Evolutionary conservation across 75 land plant species (phyloP), one percentile per base, ranked within the genome.

Genomic region (Selaginella moellendorffii): DNA sequence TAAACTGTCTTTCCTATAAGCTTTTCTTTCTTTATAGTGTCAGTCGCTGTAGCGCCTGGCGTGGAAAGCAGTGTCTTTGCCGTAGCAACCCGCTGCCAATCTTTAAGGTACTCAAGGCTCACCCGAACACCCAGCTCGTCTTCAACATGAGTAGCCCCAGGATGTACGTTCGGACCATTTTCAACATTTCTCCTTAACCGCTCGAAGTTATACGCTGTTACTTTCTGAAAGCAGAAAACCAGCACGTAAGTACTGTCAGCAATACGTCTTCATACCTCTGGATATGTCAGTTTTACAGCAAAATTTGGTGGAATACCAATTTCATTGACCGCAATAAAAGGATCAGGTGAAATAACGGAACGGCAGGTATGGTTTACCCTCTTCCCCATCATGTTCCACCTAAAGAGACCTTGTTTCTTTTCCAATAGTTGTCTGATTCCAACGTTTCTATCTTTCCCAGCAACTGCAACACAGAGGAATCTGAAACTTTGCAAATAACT

Each of bases 351-450:
- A 30, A 92, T 92, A 31, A 92, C 97, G 26, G 97, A 88, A 1
- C 97, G 84, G 52, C 97, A 91, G 2, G 97, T 84, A 79, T 65
- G 84, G 70, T 91, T 91, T 42, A 91, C 97, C 58, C 97, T 83
- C 71, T 92, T 92, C 21, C 97, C 97, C 97, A 92, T 92, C 90
- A 92, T 77, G 53, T 92, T 92, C 75, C 84, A 86, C 27, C 97
- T 85, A 63, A 92, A 84, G 19, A 92, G 67, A 18, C 97, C 97
- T 66, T 76, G 83, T 53, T 92, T 92, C 71, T 85, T 92, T 56
- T 92, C 97, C 59, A 92, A 54, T 29, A 88, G 52, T 54, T 92
- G 96, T 26, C 90, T 80, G 8, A 88, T 72, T 30, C 97, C 97
- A 29, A 18, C 24, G 9, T 19, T 28, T 25, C 64, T 8, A 9